Base-by-base conservation (phyloP, 352 stramenopile species). In the Globisporangium carolinianum region DNA sequence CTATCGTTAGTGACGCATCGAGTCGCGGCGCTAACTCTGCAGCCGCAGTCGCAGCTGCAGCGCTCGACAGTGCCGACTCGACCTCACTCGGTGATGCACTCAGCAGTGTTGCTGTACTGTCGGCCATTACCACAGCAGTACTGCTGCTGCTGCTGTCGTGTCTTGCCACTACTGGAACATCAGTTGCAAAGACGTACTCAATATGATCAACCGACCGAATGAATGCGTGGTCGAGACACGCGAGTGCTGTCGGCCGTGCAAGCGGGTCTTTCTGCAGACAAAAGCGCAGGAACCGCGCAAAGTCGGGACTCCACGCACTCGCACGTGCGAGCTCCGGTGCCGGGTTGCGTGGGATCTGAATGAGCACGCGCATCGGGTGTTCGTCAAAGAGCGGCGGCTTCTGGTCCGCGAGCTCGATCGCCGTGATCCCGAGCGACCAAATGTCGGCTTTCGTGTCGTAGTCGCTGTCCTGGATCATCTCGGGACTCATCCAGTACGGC, bases 401-500 rank as follows among this genome's bases (percentile, higher is more conserved):
- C 55, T 93, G 87, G 58, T 98, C 89, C 0, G 92, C 89, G 53
- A 97, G 77, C 64, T 97, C 91, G 51, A 97, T 90, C 9, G 83
- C 79, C 6, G 89, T 97, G 63, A 98, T 94, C 8, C 85, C 87
- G n/a, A 96, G 68, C 38, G 75, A 89, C 87, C 87, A 96, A 63
- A 95, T 89, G 66, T 96, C 85, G n/a, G 89, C 87, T 66, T 96
- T 96, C 62, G 81, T 83, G 62, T 97, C 89, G 74, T 97, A 97
- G 63, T 94, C 87, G 53, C 79, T 79, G 51, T 94, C 90, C 62
- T 91, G 84, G 67, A 98, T 97, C 60, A 98, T 86, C 70, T 98
- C 92, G 5, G 91, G 89, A 8, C 88, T 93, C 91, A 98, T 98
- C 92, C 92, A 98, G 63, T 97, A 97, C 12, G 89, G 89, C 39